Conservation (phyloP, 23 red algal species). For the Gracilaria domingensis region DNA sequence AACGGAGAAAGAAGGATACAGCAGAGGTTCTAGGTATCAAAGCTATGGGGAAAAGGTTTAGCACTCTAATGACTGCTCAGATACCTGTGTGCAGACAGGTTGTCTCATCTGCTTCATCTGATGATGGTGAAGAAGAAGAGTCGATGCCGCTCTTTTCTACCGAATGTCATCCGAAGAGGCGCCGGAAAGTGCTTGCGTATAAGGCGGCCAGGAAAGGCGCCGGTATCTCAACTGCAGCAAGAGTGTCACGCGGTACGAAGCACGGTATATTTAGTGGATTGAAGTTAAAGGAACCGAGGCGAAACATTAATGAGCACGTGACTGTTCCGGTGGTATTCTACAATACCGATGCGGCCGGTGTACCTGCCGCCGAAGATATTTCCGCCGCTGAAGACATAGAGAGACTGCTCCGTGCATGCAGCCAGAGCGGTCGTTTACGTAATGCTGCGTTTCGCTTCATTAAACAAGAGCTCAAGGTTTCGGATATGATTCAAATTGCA, state of each 20-base stretch:
- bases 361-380: slow-evolving; percentile 16
- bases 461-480: slow-evolving; percentile 10
- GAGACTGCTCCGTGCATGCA: slow-evolving; percentile 3
- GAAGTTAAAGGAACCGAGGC: neutral
- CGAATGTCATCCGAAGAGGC: too few species aligned
- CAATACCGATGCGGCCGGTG: slow-evolving; percentile 14
- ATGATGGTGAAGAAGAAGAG: too few species aligned
- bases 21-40: neutral
- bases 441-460: slow-evolving; percentile 32
- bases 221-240: neutral
- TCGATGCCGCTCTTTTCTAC: too few species aligned
- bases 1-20: neutral
- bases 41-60: slow-evolving; percentile 27
- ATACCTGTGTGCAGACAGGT: neutral
- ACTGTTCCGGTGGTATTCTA: slow-evolving; percentile 32
- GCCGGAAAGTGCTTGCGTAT: too few species aligned
- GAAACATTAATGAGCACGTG: slow-evolving; percentile 8
- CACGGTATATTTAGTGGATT: neutral
- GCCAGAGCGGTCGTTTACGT: slow-evolving; percentile 6
- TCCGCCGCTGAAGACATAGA: slow-evolving; percentile 20
- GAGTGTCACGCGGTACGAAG: neutral
- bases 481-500: slow-evolving; percentile 11
- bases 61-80: slow-evolving; percentile 31
- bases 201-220: too few species aligned
- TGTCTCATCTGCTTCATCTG: neutral